phyloP scores from a whole-genome alignment of 305 asterid genomes.

The Solanum hybrid region DNA sequence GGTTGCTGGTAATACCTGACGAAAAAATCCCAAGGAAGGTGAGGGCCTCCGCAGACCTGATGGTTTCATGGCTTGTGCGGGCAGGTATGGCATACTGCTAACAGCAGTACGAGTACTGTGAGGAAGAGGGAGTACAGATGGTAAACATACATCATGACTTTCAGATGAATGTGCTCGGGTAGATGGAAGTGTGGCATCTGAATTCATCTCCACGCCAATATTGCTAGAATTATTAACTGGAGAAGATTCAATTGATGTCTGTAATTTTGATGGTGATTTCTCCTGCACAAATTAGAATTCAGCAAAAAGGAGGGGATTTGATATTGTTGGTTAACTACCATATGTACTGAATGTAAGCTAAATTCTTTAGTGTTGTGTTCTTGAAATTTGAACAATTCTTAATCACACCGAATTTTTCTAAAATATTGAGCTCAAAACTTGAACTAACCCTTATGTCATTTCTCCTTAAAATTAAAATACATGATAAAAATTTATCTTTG shows the following conservation, averaged over 20 bases:
- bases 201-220: slow-evolving; percentile 29
- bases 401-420: background rate
- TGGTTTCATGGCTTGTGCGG: slow-evolving; percentile 39
- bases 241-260: slow-evolving; percentile 21
- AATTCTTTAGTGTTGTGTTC: background rate
- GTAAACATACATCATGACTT: slow-evolving; percentile 19
- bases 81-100: slow-evolving; percentile 25
- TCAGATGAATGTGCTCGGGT: slow-evolving; percentile 22
- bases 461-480: background rate
- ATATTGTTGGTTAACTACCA: background rate
- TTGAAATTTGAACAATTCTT: background rate
- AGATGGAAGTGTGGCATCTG: slow-evolving; percentile 20
- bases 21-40: slow-evolving; percentile 80
- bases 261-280: slow-evolving; percentile 26
- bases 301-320: background rate
- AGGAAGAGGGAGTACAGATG: slow-evolving; percentile 20
- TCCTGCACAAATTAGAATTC: slow-evolving; percentile 25
- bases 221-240: slow-evolving; percentile 20
- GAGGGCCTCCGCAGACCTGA: slow-evolving; percentile 94
- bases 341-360: background rate
- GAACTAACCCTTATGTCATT: background rate
- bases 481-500: background rate
- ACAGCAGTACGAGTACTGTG: slow-evolving; percentile 26
- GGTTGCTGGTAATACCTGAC: slow-evolving; percentile 48
- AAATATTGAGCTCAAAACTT: background rate